These are phyloP conservation scores for Fraxinus latifolia DNA, from an alignment of 305 asterid genomes.

Conservation along the genomic window DNA sequence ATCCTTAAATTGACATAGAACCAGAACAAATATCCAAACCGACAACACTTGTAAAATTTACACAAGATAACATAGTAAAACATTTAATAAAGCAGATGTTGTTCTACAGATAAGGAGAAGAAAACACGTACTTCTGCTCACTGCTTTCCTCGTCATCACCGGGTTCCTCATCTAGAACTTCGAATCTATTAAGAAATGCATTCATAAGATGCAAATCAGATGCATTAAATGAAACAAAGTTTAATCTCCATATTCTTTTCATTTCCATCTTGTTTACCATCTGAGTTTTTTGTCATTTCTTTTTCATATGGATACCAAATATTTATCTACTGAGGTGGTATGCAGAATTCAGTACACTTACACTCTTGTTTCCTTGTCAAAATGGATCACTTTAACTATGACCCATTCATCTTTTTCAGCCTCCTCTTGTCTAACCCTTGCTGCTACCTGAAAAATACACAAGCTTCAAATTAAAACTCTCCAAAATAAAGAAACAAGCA, in stretches of 20 bases:
- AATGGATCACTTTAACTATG: slow-evolving; percentile 88
- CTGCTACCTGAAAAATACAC: slow-evolving; percentile 66
- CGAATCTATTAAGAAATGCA: slow-evolving; percentile 52
- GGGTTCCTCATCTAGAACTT: slow-evolving; percentile 95
- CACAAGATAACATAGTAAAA: neutral
- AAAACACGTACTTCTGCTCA: slow-evolving; percentile 62
- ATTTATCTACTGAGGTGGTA: neutral
- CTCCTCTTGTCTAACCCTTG: slow-evolving; percentile 81
- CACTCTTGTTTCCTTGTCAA: slow-evolving; percentile 92
- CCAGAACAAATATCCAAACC: neutral
- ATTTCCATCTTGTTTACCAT: slow-evolving; percentile 1
- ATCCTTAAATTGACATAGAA: neutral
- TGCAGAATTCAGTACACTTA: slow-evolving; percentile 43
- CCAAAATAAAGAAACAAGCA: neutral
- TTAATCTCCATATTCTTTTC: slow-evolving; percentile 5
- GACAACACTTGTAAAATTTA: neutral
- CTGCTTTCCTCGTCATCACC: slow-evolving; percentile 96
- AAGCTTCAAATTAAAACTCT: slow-evolving; percentile 14
- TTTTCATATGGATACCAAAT: neutral
- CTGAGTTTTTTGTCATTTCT: neutral
- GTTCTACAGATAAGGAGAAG: neutral
- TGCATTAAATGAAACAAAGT: neutral
- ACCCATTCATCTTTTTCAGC: slow-evolving; percentile 94
- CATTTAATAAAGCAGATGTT: neutral
- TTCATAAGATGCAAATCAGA: slow-evolving; percentile 13